Conservation (phyloP, 2,329 filamentous ascomycete species). For the Stachybotrys chlorohalonatus region DNA sequence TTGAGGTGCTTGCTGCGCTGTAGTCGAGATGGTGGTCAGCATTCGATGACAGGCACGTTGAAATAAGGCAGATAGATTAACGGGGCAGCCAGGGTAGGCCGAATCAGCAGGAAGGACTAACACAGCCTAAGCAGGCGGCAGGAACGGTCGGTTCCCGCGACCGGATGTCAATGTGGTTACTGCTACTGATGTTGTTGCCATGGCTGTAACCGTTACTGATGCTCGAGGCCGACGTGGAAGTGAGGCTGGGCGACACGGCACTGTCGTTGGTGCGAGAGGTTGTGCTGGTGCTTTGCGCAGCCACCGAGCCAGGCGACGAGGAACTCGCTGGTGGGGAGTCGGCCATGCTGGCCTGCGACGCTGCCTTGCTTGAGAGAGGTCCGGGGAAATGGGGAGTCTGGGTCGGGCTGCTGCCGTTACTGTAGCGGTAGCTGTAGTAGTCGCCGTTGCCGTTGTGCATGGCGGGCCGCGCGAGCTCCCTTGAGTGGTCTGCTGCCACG, state of each 20-base stretch:
- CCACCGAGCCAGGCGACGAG: background rate
- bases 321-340: background rate
- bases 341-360: too few species aligned
- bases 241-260: background rate
- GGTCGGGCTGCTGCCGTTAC: background rate
- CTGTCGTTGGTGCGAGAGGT: background rate
- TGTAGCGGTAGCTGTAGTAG: too few species aligned
- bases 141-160: background rate
- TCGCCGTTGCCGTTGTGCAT: background rate
- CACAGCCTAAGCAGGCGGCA: background rate
- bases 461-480: too few species aligned
- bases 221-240: conserved; percentile 1
- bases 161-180: background rate
- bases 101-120: background rate
- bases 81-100: background rate
- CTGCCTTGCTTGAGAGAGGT: too few species aligned
- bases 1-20: conserved; percentile 62
- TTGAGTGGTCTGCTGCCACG: background rate
- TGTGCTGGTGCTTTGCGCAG: background rate
- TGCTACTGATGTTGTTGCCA: too few species aligned
- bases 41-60: background rate
- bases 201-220: background rate
- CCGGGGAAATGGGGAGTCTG: too few species aligned
- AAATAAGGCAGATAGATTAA: background rate
- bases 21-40: conserved; percentile 3